A percentile compares a stretch with the other conserved stretches of the same genome.
Conservation (phyloP, 495 filamentous ascomycete species). For the Penicillium turbatum region DNA sequence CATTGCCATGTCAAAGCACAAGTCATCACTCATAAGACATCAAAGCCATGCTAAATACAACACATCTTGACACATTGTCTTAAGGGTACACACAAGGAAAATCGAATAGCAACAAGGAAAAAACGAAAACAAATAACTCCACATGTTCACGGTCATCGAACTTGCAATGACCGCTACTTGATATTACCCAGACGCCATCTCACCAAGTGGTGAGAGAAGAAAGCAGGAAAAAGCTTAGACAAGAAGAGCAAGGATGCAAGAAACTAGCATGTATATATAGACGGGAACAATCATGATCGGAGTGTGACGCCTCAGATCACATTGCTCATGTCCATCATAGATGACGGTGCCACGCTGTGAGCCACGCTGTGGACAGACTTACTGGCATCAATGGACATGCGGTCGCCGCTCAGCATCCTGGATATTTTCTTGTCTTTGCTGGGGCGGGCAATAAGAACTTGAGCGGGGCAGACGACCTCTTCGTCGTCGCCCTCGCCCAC, state of each 20-base stretch:
- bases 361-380: constrained; percentile 45
- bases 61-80: constrained; percentile 21
- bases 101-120: constrained; percentile 15
- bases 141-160: constrained; percentile 12
- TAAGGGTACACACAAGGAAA: constrained; percentile 13
- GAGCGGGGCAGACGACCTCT: constrained; percentile 87
- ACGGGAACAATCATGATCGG: constrained; percentile 19
- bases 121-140: constrained; percentile 21
- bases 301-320: constrained; percentile 49
- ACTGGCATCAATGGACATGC: constrained; percentile 40
- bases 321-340: constrained; percentile 48
- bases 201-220: constrained; percentile 8
- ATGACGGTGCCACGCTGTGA: constrained; percentile 40
- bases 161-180: constrained; percentile 4
- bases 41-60: constrained; percentile 29
- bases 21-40: constrained; percentile 30
- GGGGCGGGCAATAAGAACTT: constrained; percentile 68
- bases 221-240: constrained; percentile 3
- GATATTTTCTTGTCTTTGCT: constrained; percentile 43
- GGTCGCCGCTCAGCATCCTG: constrained; percentile 41
- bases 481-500: constrained; percentile 79
- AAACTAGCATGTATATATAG: background rate
- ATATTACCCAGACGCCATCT: constrained; percentile 13
- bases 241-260: constrained; percentile 11
- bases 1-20: constrained; percentile 26